These are phyloP conservation scores for Pythium plurisporium DNA, from an alignment of 352 stramenopile genomes.

Conservation along the genomic window DNA sequence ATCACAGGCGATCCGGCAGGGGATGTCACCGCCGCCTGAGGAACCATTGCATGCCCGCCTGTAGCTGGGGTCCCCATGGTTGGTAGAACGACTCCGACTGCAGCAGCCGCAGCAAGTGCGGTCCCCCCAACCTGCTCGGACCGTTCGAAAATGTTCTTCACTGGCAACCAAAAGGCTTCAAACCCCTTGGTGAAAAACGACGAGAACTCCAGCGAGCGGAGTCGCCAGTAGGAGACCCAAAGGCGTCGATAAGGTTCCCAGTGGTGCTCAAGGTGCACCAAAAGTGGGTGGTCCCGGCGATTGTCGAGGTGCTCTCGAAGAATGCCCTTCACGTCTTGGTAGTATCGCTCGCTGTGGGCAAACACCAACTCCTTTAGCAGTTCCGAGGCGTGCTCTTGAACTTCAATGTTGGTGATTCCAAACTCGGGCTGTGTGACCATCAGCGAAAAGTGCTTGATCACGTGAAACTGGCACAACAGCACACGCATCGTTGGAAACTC, in stretches of 20 bases:
- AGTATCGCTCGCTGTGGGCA: slow-evolving; percentile 41
- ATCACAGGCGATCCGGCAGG: not conserved
- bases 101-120: slow-evolving; percentile 10
- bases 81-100: slow-evolving; percentile 18
- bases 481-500: slow-evolving; percentile 57
- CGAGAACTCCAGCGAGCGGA: slow-evolving; percentile 59
- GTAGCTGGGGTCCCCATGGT: not conserved
- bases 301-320: slow-evolving; percentile 37
- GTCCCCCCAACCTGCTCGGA: slow-evolving; percentile 17
- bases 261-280: slow-evolving; percentile 44
- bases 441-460: slow-evolving; percentile 58
- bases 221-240: slow-evolving; percentile 58
- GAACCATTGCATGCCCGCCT: not conserved
- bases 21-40: not conserved
- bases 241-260: slow-evolving; percentile 61
- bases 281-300: slow-evolving; percentile 33
- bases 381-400: slow-evolving; percentile 41
- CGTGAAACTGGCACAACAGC: slow-evolving; percentile 65
- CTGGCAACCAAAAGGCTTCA: slow-evolving; percentile 57
- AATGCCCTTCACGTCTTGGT: slow-evolving; percentile 44
- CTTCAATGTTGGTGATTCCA: slow-evolving; percentile 29
- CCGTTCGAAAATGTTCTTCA: slow-evolving; percentile 55
- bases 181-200: slow-evolving; percentile 59
- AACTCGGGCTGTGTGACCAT: slow-evolving; percentile 43
- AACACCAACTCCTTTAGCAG: slow-evolving; percentile 63